Percentiles rank a stretch among this genome's conserved stretches.
Evolutionary conservation across 2,329 filamentous ascomycete genomes (phyloP).

Genomic region (Hymenoscyphus fructigenus): DNA sequence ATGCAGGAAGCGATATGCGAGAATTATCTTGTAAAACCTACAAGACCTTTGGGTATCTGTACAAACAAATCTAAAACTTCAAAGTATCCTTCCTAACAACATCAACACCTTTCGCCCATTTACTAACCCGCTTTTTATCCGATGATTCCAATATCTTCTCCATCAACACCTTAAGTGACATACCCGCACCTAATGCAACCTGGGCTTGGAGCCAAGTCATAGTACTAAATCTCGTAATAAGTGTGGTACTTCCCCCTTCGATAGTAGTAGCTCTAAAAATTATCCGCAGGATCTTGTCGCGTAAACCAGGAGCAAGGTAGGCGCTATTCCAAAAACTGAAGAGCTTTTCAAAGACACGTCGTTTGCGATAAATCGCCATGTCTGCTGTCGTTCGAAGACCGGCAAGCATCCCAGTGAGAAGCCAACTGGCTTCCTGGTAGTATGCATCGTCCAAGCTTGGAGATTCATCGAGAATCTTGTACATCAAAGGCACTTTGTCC

Average conservation of each 20-base stretch:
- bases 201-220: conserved; percentile 72
- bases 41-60: conserved; percentile 11
- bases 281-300: conserved; percentile 59
- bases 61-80: conserved; percentile 16
- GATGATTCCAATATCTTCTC: conserved; percentile 62
- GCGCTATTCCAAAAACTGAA: conserved; percentile 68
- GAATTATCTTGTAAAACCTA: not conserved
- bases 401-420: conserved; percentile 69
- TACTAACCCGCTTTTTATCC: conserved; percentile 62
- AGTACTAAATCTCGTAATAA: conserved; percentile 73
- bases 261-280: conserved; percentile 67
- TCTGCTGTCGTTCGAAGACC: conserved; percentile 60
- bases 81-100: conserved; percentile 32
- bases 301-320: conserved; percentile 52
- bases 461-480: conserved; percentile 60
- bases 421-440: conserved; percentile 72
- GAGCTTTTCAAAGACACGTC: conserved; percentile 72
- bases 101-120: conserved; percentile 57
- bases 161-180: conserved; percentile 55
- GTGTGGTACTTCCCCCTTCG: conserved; percentile 72
- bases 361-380: conserved; percentile 59
- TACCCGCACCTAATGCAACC: conserved; percentile 46
- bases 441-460: conserved; percentile 72
- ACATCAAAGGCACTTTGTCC: conserved; percentile 70
- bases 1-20: not conserved